Base-by-base conservation (phyloP, 1,139 yeast genomes). In the Candida freyschussii region DNA sequence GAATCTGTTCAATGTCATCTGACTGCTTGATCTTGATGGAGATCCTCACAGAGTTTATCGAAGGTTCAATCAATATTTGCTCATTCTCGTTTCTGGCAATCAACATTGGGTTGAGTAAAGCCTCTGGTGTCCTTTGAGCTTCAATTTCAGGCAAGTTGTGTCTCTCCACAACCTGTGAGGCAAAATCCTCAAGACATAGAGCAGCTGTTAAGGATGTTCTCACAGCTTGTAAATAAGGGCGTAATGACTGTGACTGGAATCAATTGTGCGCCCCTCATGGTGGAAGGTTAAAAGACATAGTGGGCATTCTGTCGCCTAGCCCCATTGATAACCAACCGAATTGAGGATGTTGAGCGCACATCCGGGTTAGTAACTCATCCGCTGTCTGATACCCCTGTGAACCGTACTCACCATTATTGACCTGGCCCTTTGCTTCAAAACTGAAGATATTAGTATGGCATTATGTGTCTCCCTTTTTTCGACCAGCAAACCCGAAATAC, bases 111-210 rank as follows among this genome's bases (percentile, higher is more conserved):
- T 89, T 89, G 54, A 91, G 69, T 42, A 91, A 63, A 40, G 91
- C 81, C 59, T 89, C 96, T 9, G 83, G 81, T 29, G 83, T 69
- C 46, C 75, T 73, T 47, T 81, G 38, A 27, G 84, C 91, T 60
- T 91, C 99, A 32, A 91, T 81, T 59, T 91, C 99, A 5, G 99
- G 99, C 45, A 93, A 75, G 63, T 91, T 91, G 67, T 91, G 98
- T 61, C 99, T 81, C 64, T 91, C 99, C 12, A 84, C 96, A 40
- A 84, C 73, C 59, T 89, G 96, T 10, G 97, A 89, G 16, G 96
- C 83, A 59, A 93, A 93, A 63, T 89, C 91, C 55, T 89, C 94
- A 46, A 91, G 68, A 51, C 96, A 86, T 33, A 91, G 70, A n/a
- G 97, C 96, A 8, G 96, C 96, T 13, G 95, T 86, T 50, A 91